Conservation (phyloP, 1,139 yeast species). For the Geotrichum restrictum region DNA sequence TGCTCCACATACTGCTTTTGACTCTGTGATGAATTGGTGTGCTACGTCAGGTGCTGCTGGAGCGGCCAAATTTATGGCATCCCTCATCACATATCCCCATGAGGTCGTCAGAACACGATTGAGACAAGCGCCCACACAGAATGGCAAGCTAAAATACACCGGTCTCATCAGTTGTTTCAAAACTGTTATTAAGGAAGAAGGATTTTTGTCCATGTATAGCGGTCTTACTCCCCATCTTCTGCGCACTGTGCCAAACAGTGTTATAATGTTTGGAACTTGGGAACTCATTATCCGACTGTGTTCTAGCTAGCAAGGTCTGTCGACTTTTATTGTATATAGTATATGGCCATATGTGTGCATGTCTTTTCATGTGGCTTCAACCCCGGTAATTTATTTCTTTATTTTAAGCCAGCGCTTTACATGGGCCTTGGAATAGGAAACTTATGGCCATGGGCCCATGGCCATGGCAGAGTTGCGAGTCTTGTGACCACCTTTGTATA, state of each 20-base stretch:
- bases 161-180: conserved; percentile 86
- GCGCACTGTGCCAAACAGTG: conserved; percentile 95
- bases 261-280: conserved; percentile 99
- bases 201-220: conserved; percentile 89
- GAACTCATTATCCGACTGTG: conserved; percentile 72
- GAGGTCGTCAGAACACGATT: conserved; percentile 94
- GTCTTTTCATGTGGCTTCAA: too few relatives aligned
- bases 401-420: too few relatives aligned
- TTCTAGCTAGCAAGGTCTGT: background rate
- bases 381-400: too few relatives aligned
- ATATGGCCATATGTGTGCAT: too few relatives aligned
- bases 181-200: conserved; percentile 83
- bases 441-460: too few relatives aligned
- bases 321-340: too few relatives aligned
- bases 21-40: conserved; percentile 79
- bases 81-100: conserved; percentile 92
- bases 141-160: conserved; percentile 81
- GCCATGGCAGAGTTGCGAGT: too few relatives aligned
- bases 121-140: conserved; percentile 84
- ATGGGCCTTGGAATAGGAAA: too few relatives aligned
- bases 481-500: too few relatives aligned
- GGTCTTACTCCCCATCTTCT: conserved; percentile 95
- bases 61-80: conserved; percentile 88
- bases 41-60: conserved; percentile 98
- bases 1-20: conserved; percentile 48